Base-by-base conservation (phyloP, 306 rosid genomes). In the Pterocarpus macrocarpus region DNA sequence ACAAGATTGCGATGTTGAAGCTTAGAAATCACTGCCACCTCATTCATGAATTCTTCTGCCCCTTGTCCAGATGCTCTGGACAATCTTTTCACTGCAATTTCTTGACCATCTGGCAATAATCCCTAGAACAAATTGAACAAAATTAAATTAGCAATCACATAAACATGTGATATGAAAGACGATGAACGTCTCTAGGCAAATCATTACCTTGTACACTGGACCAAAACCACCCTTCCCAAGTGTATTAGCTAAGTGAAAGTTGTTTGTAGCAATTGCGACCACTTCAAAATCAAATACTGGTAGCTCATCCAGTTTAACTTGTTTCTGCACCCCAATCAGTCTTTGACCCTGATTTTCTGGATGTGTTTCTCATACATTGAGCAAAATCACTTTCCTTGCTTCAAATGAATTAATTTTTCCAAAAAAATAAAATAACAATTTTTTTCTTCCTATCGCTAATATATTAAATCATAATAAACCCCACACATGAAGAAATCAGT, bases 1-100 rank as follows among this genome's bases (percentile, higher is more conserved):
- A 88, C 89, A 69, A 88, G 89, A 83, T 85, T 88, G 39, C 89
- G 85, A 58, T 88, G 91, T 73, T 88, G 91, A 64, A 88, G 89
- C 49, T 85, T 78, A 14, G 91, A 88, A 16, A 88, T 88, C 45
- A 88, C 85, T 2, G 44, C 52, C 45, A 88, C 84, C 64, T 88
- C 89, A 34, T 88, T 85, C 86, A 82, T 88, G 68, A 85, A 85
- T 67, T 88, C 91, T 36, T 80, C 74, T 8, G 62, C n/a, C 8
- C 91, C 91, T 80, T 88, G 91, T 16, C 89, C 80, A 1, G 91
- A 88, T 55, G 84, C 73, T 63, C 49, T 79, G 1, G 84, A 64
- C 15, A 88, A 77, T 50, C 84, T 85, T 83, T 88, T 88, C 44
- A 88, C 87, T 15, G 91, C 89, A 72, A 88, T 61, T 77, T 88